Percentiles rank a stretch among this genome's conserved stretches.
phyloP scores from a whole-genome alignment of 345 rosid genomes.

The Angophora floribunda region DNA sequence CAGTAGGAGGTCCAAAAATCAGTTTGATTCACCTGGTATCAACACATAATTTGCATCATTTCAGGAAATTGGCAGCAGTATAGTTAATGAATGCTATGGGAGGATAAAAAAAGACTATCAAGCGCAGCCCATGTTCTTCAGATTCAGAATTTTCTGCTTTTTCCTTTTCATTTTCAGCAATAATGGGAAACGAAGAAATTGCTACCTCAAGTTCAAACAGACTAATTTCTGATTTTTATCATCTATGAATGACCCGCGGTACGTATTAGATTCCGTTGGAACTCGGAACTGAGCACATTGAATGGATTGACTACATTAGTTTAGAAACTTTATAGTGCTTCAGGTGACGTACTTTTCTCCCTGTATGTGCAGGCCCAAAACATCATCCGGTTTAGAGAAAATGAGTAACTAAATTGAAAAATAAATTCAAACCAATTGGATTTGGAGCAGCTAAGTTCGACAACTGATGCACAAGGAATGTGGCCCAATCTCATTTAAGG shows the following conservation, averaged over 20 bases:
- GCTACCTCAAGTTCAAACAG: not conserved
- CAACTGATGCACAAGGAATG: not conserved
- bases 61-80: not conserved
- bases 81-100: not conserved
- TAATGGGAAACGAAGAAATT: not conserved
- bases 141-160: not conserved
- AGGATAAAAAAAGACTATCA: not conserved
- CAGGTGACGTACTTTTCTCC: not conserved
- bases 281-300: too few relatives aligned
- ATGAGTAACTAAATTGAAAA: too few relatives aligned
- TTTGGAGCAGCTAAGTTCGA: not conserved
- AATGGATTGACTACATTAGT: too few relatives aligned
- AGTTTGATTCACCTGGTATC: not conserved
- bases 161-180: not conserved
- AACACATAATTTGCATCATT: not conserved
- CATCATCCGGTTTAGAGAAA: not conserved
- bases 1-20: not conserved
- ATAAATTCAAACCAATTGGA: not conserved
- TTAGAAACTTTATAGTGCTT: too few relatives aligned
- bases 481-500: not conserved
- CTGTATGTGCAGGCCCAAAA: not conserved
- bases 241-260: not conserved
- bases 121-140: not conserved
- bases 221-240: not conserved
- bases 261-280: too few relatives aligned